Percentiles rank a stretch among this genome's conserved stretches.
Conservation (phyloP, 768 basidiomycete species). For the Boletus tylopilopsis region DNA sequence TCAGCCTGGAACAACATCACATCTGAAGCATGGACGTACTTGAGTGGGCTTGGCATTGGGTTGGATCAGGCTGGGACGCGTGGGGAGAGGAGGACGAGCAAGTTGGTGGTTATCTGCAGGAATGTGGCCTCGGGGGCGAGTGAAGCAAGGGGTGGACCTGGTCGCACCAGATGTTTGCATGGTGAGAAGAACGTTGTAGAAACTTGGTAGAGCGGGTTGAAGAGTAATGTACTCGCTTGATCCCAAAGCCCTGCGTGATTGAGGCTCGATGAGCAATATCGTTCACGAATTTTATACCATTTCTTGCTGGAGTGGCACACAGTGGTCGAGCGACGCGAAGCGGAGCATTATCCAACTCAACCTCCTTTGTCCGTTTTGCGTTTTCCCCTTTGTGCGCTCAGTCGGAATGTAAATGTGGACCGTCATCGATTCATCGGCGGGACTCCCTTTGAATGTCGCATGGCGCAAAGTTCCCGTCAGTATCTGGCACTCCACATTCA, state of each 20-base stretch:
- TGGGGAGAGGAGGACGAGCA: background rate
- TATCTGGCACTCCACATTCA: no score
- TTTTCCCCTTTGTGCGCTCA: constrained; percentile 15
- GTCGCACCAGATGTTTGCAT: background rate
- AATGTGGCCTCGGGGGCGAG: background rate
- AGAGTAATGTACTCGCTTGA: background rate
- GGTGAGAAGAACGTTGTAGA: no score
- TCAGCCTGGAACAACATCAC: background rate
- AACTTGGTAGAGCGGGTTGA: background rate
- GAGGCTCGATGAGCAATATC: background rate
- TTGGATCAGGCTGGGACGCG: background rate
- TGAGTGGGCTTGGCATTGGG: background rate
- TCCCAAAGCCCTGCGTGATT: background rate
- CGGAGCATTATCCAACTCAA: background rate
- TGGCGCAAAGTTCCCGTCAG: no score
- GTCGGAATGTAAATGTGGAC: background rate
- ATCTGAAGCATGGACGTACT: background rate
- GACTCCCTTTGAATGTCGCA: constrained; percentile 6
- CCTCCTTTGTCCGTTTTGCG: constrained; percentile 12
- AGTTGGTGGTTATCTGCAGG: no score
- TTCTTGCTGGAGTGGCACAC: constrained; percentile 5
- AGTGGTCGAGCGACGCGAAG: background rate
- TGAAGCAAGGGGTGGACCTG: background rate
- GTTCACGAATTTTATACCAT: constrained; percentile 6
- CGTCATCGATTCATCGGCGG: no score